Base-by-base conservation (phyloP, 768 basidiomycete genomes). In the Filobasidium wieringae region DNA sequence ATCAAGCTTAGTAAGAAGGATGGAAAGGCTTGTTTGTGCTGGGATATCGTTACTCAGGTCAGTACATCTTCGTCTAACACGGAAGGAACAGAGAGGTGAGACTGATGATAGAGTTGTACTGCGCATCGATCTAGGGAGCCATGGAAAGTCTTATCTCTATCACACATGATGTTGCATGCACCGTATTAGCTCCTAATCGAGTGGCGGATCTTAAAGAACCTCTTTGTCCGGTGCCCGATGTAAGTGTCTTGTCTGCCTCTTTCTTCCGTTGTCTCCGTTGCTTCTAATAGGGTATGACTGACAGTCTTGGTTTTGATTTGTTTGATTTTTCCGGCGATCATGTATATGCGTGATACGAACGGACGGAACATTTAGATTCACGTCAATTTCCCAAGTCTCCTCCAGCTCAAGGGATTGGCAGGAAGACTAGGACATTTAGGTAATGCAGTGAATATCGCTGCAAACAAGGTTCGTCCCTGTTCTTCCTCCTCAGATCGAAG, bases 161-260 rank as follows among this genome's bases (percentile, higher is more conserved):
- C 55, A 64, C 63, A 12, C 72, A 73, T 47, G 72, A 71, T 45
- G 65, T 73, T 59, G 64, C 63, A 34, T 66, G 70, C 30, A 55
- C 59, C 22, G 65, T 73, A 2, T 59, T 73, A 5, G 58, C 62
- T n/a, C 63, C 62, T 33, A 65, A 62, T 37, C 33, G 68, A 39
- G 69, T 72, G 29, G 37, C 53, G 11, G 68, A 69, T 30, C 57
- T 73, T 19, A 66, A 66, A 30, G 72, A 73, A 55, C 72, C 72
- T 0, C 29, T 71, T 4, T 73, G 72, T 61, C 72, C 72, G n/a
- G 65, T 65, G 37, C 72, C 72, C 0, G 72, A 73, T 60, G 72
- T 73, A 45, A 62, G 72, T 57, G 27, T 11, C 22, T 9, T 7
- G 9, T 6, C 52, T 15, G 27, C 27, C n/a, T 24, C n/a, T 14